Evolutionary conservation across 139 green algal species (phyloP), one percentile per base, ranked within the genome.

Genomic region (Limnomonas spitsbergensis): DNA sequence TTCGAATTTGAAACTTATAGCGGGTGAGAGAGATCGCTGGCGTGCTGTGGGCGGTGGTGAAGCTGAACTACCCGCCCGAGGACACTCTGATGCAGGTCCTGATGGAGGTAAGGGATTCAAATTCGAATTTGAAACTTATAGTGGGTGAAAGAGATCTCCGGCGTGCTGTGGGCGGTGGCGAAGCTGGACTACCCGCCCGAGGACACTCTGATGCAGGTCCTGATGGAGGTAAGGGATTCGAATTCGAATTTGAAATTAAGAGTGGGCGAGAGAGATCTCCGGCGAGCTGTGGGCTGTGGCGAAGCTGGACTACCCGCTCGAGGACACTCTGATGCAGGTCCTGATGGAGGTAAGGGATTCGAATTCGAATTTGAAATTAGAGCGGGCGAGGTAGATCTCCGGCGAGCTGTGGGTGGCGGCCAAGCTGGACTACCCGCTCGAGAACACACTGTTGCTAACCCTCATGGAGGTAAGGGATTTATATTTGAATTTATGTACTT

Each of bases 401-500:
- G 47, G 47, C 20, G 47, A 29, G 47, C 14, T 61, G 47, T 61
- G 47, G 47, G 47, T 20, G 14, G 47, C 47, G 20, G 47, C 47
- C 47, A 61, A 20, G 14, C 20, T 61, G 47, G 47, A 61, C 20
- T 61, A 61, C 20, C 47, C 47, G 14, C 20, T 61, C 14, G 47
- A 61, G 14, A 20, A 61, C 14, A 20, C 47, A 61, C 14, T 61
- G 14, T 61, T 61, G 47, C 14, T 20, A 61, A 20, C 14, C 14
- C 47, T 61, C 47, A 61, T 61, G 47, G 47, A 61, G 47, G 47
- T 61, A 61, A 61, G n/a, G n/a, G n/a, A n/a, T n/a, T n/a, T n/a
- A n/a, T n/a, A n/a, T n/a, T n/a, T n/a, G n/a, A n/a, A n/a, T n/a
- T n/a, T n/a, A 61, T 29, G 47, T 29, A 14, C 14, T 29, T 61